Conservation (phyloP, 1,284 basidiomycete genomes). For the Cutaneotrichosporon arboriforme region DNA sequence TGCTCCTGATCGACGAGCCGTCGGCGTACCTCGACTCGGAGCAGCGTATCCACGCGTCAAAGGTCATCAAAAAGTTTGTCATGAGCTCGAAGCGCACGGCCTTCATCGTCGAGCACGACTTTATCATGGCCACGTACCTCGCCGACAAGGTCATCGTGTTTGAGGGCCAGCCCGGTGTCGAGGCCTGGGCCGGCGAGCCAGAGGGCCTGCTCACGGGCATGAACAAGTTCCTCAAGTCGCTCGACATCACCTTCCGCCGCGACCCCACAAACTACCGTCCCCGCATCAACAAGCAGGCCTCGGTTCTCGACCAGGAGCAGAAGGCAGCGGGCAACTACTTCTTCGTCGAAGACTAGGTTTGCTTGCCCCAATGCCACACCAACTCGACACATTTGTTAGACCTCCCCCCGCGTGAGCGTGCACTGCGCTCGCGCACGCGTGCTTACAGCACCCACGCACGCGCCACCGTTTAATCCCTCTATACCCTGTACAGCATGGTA, state of each 20-base stretch:
- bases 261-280: constrained; percentile 88
- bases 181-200: constrained; percentile 67
- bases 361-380: neutral
- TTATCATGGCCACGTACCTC: constrained; percentile 73
- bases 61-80: constrained; percentile 95
- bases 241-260: constrained; percentile 92
- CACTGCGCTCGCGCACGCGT: too few species aligned
- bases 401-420: too few species aligned
- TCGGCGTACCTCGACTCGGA: constrained; percentile 76
- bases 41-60: constrained; percentile 93
- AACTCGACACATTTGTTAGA: too few species aligned
- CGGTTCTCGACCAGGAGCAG: constrained; percentile 68
- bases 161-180: constrained; percentile 72
- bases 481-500: too few species aligned
- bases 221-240: constrained; percentile 71
- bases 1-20: constrained; percentile 69
- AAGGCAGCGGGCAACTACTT: constrained; percentile 53
- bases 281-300: constrained; percentile 88
- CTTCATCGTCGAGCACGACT: constrained; percentile 51
- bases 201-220: constrained; percentile 47
- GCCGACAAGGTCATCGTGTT: constrained; percentile 96
- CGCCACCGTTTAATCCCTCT: neutral
- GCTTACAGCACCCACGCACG: too few species aligned
- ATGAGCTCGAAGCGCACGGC: constrained; percentile 92
- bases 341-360: constrained; percentile 32